A percentile compares a stretch with the other conserved stretches of the same genome.
phyloP scores from a whole-genome alignment of 1,284 basidiomycete species.

The Neonothopanus nambi region DNA sequence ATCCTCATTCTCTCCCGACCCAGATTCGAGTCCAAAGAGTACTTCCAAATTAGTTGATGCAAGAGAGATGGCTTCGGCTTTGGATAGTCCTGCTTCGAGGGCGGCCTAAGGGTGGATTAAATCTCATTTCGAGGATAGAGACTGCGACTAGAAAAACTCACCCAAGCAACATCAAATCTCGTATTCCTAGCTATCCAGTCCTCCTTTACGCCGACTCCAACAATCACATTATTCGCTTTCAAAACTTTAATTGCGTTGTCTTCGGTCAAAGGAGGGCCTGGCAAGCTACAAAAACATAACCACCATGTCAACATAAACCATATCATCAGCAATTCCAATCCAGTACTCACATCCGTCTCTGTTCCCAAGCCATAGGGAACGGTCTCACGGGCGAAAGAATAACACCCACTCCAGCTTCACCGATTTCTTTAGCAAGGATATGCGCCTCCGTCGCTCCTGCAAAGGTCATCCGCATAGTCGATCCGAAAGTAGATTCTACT shows the following conservation, averaged over 20 bases:
- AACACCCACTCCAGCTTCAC: constrained; percentile 52
- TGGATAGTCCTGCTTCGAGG: constrained; percentile 37
- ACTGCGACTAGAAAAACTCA: constrained; percentile 19
- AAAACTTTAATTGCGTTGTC: constrained; percentile 48
- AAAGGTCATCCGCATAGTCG: constrained; percentile 36
- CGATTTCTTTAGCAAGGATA: constrained; percentile 56
- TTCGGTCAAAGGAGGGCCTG: constrained; percentile 54
- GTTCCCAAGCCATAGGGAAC: constrained; percentile 54
- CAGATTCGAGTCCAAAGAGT: constrained; percentile 41
- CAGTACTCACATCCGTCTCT: constrained; percentile 37
- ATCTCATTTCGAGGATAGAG: background rate
- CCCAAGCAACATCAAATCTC: constrained; percentile 57
- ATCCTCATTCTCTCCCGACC: constrained; percentile 40
- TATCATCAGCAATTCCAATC: constrained; percentile 31
- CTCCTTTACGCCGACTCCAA: constrained; percentile 51
- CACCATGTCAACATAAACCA: background rate
- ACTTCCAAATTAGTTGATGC: constrained; percentile 64
- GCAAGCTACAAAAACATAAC: constrained; percentile 2
- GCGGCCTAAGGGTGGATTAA: constrained; percentile 23
- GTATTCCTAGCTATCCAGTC: constrained; percentile 52
- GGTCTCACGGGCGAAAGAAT: constrained; percentile 49
- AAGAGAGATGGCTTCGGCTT: constrained; percentile 56
- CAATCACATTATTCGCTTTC: constrained; percentile 48
- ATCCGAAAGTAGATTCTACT: constrained; percentile 39
- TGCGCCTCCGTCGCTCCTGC: constrained; percentile 57